phyloP scores from a whole-genome alignment of 2,329 filamentous ascomycete species.

The Talaromyces amestolkiae region DNA sequence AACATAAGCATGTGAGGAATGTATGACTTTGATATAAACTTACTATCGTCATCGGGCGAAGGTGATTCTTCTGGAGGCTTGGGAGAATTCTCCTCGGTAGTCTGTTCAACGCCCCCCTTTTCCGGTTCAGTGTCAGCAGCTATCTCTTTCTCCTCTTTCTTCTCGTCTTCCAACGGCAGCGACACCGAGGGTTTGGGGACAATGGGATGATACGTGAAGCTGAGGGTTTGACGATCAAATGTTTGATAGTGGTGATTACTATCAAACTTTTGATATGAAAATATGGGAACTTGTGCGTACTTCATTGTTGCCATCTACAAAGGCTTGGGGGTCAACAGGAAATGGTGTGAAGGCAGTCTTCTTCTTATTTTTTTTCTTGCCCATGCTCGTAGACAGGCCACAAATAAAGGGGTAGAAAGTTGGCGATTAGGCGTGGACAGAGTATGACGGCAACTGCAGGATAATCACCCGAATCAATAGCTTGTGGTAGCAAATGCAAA shows the following conservation, averaged over 20 bases:
- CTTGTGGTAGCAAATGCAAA: conserved; percentile 14
- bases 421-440: conserved; percentile 7
- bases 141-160: conserved; percentile 39
- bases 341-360: conserved; percentile 34
- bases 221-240: conserved; percentile 40
- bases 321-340: conserved; percentile 27
- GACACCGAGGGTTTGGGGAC: conserved; percentile 29
- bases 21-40: conserved; percentile 17
- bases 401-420: conserved; percentile 11
- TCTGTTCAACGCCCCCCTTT: conserved; percentile 28
- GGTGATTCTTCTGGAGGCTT: conserved; percentile 28
- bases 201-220: conserved; percentile 40
- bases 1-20: neutral
- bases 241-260: conserved; percentile 45
- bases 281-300: conserved; percentile 46
- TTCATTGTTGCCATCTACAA: conserved; percentile 33
- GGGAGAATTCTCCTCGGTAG: conserved; percentile 26
- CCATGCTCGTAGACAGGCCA: conserved; percentile 39
- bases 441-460: conserved; percentile 16
- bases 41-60: conserved; percentile 32
- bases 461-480: conserved; percentile 10
- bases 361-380: conserved; percentile 33
- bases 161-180: conserved; percentile 38
- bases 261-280: conserved; percentile 44
- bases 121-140: conserved; percentile 35